Conservation (phyloP, 208 protist genomes). For the Crithidia sp. region DNA sequence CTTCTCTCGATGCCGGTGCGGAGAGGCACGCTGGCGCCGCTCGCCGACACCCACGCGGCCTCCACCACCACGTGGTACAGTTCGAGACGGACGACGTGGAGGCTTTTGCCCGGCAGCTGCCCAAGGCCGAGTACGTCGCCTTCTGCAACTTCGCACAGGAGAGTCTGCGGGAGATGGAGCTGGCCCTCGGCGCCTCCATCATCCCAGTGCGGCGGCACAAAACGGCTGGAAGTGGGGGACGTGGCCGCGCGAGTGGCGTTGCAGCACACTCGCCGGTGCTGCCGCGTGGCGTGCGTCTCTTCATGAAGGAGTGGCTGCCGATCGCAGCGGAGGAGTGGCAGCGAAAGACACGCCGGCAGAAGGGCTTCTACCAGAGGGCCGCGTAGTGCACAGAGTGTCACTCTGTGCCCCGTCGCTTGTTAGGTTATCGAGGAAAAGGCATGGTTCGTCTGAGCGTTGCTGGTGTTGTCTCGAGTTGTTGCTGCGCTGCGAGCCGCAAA, state of each 20-base stretch:
- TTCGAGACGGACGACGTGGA: slow-evolving; percentile 5
- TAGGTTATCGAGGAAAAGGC: no score
- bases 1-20: no score
- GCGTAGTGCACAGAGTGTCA: background rate
- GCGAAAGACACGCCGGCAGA: slow-evolving; percentile 63
- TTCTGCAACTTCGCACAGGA: slow-evolving; percentile 26
- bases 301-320: slow-evolving; percentile 53
- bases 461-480: no score
- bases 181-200: background rate
- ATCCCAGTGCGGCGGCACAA: background rate
- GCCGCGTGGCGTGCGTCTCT: slow-evolving; percentile 23
- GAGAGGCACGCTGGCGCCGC: no score
- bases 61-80: background rate
- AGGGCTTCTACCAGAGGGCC: slow-evolving; percentile 29
- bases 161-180: slow-evolving; percentile 26
- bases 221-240: no score
- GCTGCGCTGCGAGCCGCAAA: no score
- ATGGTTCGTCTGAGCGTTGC: background rate
- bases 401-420: no score
- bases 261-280: slow-evolving; percentile 12
- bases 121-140: slow-evolving; percentile 15
- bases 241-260: slow-evolving; percentile 1
- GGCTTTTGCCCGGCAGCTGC: slow-evolving; percentile 12
- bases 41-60: background rate
- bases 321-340: slow-evolving; percentile 75